Evolutionary conservation across 192 early-diverging fungal genomes (phyloP).

Genomic region (Linnemannia zychae): DNA sequence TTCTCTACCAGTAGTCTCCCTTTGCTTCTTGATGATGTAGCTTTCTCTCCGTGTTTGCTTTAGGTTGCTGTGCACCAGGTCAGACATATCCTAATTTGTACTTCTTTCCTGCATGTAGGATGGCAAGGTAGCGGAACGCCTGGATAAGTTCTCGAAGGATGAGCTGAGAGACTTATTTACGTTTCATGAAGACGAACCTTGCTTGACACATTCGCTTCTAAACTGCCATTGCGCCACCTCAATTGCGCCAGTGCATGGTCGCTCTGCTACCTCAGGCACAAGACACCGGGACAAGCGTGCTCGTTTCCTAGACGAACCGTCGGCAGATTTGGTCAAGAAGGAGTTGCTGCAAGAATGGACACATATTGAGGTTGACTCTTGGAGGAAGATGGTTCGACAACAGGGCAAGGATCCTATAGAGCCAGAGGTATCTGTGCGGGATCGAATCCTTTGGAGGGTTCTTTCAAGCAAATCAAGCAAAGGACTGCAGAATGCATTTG

Average conservation of each 20-base stretch:
- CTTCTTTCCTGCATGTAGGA: constrained; percentile 20
- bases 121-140: constrained; percentile 44
- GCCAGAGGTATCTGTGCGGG: not conserved
- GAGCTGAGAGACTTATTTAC: constrained; percentile 73
- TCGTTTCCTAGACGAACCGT: constrained; percentile 12
- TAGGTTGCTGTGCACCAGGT: not conserved
- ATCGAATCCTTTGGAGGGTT: constrained; percentile 20
- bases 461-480: not conserved
- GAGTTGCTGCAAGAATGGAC: constrained; percentile 34
- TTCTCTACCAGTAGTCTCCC: not conserved
- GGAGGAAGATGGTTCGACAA: not conserved
- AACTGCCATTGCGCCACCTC: constrained; percentile 58
- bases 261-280: not conserved
- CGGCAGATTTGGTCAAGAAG: constrained; percentile 22
- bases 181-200: constrained; percentile 63
- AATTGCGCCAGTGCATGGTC: not conserved
- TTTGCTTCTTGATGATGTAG: not conserved
- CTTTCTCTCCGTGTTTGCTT: not conserved
- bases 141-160: constrained; percentile 67
- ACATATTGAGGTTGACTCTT: constrained; percentile 26
- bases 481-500: not conserved
- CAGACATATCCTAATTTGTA: not conserved
- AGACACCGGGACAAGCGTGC: not conserved
- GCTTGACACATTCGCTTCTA: constrained; percentile 69
- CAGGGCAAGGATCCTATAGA: not conserved